Conservation (phyloP, 2,329 filamentous ascomycete genomes). For the Hypoxylon rubiginosum region DNA sequence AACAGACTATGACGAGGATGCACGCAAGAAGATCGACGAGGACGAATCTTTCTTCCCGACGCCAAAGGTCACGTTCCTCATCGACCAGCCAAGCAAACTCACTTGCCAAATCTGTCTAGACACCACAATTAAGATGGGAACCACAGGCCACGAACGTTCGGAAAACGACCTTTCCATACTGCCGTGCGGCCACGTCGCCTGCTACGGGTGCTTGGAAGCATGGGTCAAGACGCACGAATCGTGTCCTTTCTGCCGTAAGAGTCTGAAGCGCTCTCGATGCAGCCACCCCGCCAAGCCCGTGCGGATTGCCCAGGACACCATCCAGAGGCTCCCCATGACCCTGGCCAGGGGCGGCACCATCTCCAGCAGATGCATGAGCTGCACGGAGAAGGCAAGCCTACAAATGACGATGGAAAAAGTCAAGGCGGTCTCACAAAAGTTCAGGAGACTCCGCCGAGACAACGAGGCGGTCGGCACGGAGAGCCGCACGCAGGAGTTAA, state of each 20-base stretch:
- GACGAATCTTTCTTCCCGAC: conserved; percentile 44
- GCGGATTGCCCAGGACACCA: conserved; percentile 48
- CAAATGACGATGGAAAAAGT: not conserved
- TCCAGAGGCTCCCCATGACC: conserved; percentile 54
- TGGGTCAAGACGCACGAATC: conserved; percentile 46
- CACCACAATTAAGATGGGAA: conserved; percentile 31
- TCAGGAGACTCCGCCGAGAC: not conserved
- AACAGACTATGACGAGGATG: not conserved
- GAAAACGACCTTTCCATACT: conserved; percentile 48
- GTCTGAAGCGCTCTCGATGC: conserved; percentile 49
- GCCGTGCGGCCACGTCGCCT: conserved; percentile 55
- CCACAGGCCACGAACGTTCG: not conserved
- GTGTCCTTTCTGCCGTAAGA: conserved; percentile 55
- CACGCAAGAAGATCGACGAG: not conserved
- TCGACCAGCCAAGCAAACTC: conserved; percentile 45
- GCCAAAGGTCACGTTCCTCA: conserved; percentile 47
- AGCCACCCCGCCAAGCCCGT: conserved; percentile 48
- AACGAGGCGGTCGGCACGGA: not conserved
- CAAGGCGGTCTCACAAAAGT: not conserved
- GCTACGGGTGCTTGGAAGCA: conserved; percentile 47
- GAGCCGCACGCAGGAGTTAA: not conserved
- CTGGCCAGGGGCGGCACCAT: conserved; percentile 51
- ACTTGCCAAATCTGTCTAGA: conserved; percentile 47
- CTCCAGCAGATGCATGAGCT: conserved; percentile 32
- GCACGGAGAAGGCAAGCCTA: conserved; percentile 3